Conservation (phyloP, 73 alveolate genomes). For the Effrenium voratum region DNA sequence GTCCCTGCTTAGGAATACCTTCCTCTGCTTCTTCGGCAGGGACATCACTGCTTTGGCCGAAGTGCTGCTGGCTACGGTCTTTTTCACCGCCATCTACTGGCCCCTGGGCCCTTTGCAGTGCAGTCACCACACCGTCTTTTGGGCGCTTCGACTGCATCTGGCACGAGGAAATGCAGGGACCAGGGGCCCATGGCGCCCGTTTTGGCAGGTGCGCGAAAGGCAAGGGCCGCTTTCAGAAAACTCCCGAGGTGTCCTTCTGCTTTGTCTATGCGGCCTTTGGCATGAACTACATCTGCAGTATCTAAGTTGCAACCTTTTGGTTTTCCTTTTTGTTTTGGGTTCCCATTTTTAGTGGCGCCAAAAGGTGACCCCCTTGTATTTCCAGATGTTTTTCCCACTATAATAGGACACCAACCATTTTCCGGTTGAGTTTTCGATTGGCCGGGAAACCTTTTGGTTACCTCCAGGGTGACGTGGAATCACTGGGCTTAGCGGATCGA, state of each 20-base stretch:
- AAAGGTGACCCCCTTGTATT: too few relatives aligned
- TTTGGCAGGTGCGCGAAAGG: not conserved
- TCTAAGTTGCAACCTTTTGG: too few relatives aligned
- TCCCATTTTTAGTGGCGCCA: too few relatives aligned
- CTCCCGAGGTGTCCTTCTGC: not conserved
- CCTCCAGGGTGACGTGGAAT: too few relatives aligned
- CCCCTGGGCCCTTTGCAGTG: constrained; percentile 25
- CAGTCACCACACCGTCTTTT: constrained; percentile 15
- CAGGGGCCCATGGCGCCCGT: not conserved
- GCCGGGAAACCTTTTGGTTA: too few relatives aligned
- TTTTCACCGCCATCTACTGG: constrained; percentile 19
- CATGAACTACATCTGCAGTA: constrained; percentile 47
- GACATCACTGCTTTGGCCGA: constrained; percentile 26
- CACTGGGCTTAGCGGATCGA: too few relatives aligned
- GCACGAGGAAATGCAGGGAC: not conserved
- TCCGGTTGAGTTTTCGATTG: too few relatives aligned
- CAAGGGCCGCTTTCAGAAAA: not conserved
- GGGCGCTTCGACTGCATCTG: not conserved
- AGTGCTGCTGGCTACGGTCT: not conserved
- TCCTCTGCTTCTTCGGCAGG: constrained; percentile 34
- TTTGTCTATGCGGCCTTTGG: constrained; percentile 22
- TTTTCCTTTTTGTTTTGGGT: too few relatives aligned
- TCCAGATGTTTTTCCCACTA: too few relatives aligned
- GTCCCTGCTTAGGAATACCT: not conserved
- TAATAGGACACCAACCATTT: too few relatives aligned